Evolutionary conservation across 371 early-diverging fungal species (phyloP), one percentile per base, ranked within the genome.

Genomic region (Blakeslea trispora): DNA sequence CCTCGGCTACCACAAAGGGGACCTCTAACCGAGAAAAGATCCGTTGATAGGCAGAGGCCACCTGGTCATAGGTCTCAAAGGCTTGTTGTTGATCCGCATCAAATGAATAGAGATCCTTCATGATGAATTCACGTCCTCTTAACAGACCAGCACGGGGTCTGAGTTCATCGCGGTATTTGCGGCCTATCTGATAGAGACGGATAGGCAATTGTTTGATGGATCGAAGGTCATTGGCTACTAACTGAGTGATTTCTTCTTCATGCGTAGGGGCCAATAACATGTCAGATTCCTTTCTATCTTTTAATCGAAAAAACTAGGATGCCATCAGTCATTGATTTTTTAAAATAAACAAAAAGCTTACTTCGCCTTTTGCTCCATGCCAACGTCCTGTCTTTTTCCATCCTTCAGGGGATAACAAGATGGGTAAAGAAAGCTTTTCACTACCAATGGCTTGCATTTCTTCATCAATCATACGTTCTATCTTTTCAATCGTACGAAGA

Each of bases 71-170:
- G 0, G 94, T 83, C 21, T 59, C 63, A 43, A 81, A 72, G 0
- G 95, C 93, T n/a, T 75, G 79, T 21, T 86, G 76, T 43, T 77
- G 75, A 0, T 80, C 76, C 1, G 71, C 78, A 68, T 96, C 95
- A 71, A 96, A 96, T 6, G 92, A 84, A 71, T 96, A 95, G 50
- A 96, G 60, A 71, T 96, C 96, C 66, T 94, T 96, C 96, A 96
- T 96, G n/a, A 94, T 63, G 60, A 96, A 95, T 66, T 96, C 95
- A 39, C 92, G 81, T 5, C 87, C 93, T 14, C 96, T 79, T 49
- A 96, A 72, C 19, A 96, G 65, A 8, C 94, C 95, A 11, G 85
- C 83, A 21, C 95, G 78, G 23, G 93, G 92, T 21, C 95, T 79
- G 28, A 89, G 70, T 55, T 94, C 94, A 63, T 95, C 93, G 6